phyloP scores from a whole-genome alignment of 2,329 filamentous ascomycete species.

The Pyrenochaeta sp. region DNA sequence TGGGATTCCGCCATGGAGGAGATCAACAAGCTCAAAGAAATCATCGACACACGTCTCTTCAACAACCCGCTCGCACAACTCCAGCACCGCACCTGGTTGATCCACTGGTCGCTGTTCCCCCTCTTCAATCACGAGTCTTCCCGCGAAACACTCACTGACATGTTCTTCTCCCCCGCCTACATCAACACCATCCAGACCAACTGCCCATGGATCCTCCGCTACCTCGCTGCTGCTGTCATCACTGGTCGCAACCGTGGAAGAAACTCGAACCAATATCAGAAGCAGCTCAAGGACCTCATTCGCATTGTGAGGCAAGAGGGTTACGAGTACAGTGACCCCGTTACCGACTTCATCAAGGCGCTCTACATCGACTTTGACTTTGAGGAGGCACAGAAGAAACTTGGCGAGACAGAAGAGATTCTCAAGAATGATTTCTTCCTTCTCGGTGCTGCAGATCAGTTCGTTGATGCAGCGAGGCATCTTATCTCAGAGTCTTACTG shows the following conservation, averaged over 20 bases:
- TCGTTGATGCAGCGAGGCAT: slow-evolving; percentile 93
- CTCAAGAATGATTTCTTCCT: slow-evolving; percentile 97
- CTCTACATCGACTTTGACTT: slow-evolving; percentile 98
- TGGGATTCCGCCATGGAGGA: slow-evolving; percentile 86
- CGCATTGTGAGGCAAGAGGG: slow-evolving; percentile 95
- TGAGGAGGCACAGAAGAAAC: slow-evolving; percentile 91
- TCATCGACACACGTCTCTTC: slow-evolving; percentile 93
- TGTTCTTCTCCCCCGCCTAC: slow-evolving; percentile 96
- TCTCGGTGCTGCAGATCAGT: slow-evolving; percentile 80
- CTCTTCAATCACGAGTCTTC: slow-evolving; percentile 97
- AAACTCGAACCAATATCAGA: slow-evolving; percentile 91
- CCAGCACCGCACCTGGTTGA: slow-evolving; percentile 94
- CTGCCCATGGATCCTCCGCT: slow-evolving; percentile 95
- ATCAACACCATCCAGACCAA: slow-evolving; percentile 99
- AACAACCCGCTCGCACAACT: slow-evolving; percentile 96
- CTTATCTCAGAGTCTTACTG: slow-evolving; percentile 99
- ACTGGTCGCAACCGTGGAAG: slow-evolving; percentile 77
- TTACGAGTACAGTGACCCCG: slow-evolving; percentile 96
- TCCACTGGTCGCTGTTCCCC: slow-evolving; percentile 98
- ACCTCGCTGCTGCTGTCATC: slow-evolving; percentile 92
- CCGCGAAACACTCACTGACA: slow-evolving; percentile 89
- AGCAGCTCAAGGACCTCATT: slow-evolving; percentile 97
- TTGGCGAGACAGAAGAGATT: slow-evolving; percentile 87
- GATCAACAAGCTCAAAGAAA: slow-evolving; percentile 70
- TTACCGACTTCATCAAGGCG: slow-evolving; percentile 95